phyloP scores from a whole-genome alignment of 2,329 filamentous ascomycete genomes.

The Talaromyces sp. region DNA sequence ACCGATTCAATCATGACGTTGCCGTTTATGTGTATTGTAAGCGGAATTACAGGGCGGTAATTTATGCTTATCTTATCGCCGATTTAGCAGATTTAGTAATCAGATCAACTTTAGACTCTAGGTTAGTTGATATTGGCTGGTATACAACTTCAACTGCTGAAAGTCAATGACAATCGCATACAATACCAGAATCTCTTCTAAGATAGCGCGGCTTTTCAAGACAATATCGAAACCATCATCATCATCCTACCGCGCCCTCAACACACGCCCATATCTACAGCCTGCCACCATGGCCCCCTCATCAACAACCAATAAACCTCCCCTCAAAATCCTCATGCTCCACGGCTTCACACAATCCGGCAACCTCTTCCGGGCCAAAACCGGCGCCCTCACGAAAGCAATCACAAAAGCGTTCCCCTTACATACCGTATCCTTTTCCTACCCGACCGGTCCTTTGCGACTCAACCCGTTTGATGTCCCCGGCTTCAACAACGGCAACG shows the following conservation, averaged over 20 bases:
- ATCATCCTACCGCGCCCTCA: background rate
- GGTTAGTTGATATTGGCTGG: background rate
- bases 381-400: conserved; percentile 77
- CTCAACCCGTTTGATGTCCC: conserved; percentile 66
- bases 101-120: background rate
- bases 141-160: background rate
- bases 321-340: conserved; percentile 69
- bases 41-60: background rate
- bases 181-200: background rate
- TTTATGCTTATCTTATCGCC: background rate
- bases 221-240: background rate
- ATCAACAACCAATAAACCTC: conserved; percentile 18
- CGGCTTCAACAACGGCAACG: conserved; percentile 55
- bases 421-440: conserved; percentile 59
- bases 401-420: conserved; percentile 69
- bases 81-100: background rate
- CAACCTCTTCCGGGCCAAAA: conserved; percentile 79
- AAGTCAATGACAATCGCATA: background rate
- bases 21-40: background rate
- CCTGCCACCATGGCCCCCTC: background rate
- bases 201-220: background rate
- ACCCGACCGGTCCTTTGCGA: conserved; percentile 65
- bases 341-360: conserved; percentile 92
- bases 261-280: background rate
- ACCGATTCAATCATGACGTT: conserved; percentile 5